Conservation (phyloP, 176 grass and related monocot species). For the Avena sativa region DNA sequence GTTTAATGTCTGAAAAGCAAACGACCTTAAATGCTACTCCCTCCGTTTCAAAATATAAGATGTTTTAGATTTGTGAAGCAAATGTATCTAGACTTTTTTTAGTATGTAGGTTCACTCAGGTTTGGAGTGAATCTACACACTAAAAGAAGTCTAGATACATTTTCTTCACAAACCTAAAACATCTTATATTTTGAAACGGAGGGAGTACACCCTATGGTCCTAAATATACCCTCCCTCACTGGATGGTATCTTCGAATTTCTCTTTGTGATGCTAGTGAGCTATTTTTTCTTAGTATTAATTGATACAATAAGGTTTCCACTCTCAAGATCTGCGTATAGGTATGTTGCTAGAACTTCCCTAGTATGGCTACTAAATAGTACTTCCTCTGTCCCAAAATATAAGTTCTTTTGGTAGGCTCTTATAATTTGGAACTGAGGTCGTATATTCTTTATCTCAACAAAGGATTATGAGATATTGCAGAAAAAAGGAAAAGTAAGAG, state of each 20-base stretch:
- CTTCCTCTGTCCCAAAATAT: no score
- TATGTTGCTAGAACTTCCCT: not conserved
- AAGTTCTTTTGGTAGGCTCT: no score
- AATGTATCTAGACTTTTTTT: no score
- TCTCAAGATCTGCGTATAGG: not conserved
- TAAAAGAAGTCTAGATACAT: no score
- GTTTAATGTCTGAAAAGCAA: constrained; percentile 8
- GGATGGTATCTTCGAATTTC: not conserved
- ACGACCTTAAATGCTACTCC: not conserved
- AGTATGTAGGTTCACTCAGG: no score
- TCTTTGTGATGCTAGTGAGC: not conserved
- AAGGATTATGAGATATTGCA: constrained; percentile 3
- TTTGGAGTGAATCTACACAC: no score
- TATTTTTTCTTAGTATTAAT: not conserved
- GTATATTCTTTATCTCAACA: constrained; percentile 22
- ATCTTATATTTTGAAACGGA: no score
- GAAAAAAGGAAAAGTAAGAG: not conserved
- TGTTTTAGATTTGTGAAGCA: no score
- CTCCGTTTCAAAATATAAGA: no score
- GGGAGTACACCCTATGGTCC: no score
- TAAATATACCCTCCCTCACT: not conserved
- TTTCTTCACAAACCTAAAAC: no score
- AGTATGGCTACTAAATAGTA: not conserved
- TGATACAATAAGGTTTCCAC: not conserved
- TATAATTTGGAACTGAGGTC: no score